Base-by-base conservation (phyloP, 495 filamentous ascomycete genomes). In the Cetradonia linearis region DNA sequence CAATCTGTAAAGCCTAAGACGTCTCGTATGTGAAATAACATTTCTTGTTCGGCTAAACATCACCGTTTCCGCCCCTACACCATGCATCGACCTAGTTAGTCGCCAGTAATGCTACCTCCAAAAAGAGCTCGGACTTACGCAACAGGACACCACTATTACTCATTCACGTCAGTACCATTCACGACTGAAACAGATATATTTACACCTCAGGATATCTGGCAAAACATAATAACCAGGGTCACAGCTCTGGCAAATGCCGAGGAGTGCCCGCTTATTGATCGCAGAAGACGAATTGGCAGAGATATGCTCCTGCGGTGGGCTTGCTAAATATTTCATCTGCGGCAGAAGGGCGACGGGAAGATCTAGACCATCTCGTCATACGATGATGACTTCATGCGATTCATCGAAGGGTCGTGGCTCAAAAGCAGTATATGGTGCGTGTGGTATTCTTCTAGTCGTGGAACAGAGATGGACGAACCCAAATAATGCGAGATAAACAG, bases 181-280 rank as follows among this genome's bases (percentile, higher is more conserved):
- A n/a, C n/a, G n/a, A n/a, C n/a, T n/a, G n/a, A n/a, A n/a, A n/a
- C n/a, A n/a, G n/a, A n/a, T n/a, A n/a, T 38, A 10, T 38, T 10
- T 38, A 9, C 36, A 38, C 5, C 28, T 30, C 5, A 31, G 42
- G 3, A 5, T 31, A 16, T 1, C 27, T 8, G 18, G 13, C 48
- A 31, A 16, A 7, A 69, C 66, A 50, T 65, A 60, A 34, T 65
- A 69, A 30, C 67, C 68, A 20, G 67, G 16, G 38, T 57, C 48
- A 57, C 70, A 71, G 30, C 27, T 66, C 38, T 66, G 66, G 23
- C 66, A 59, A 23, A 55, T 58, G 9, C 52, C 50, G 10, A 71
- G 37, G 40, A 63, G 30, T 5, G 27, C 30, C 18, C 55, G 56
- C 33, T 62, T 62, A 16, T 11, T 16, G 5, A 50, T 31, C 9